These are phyloP conservation scores for Blastosporella zonata DNA, from an alignment of 1,284 basidiomycete species.

Conservation along the genomic window DNA sequence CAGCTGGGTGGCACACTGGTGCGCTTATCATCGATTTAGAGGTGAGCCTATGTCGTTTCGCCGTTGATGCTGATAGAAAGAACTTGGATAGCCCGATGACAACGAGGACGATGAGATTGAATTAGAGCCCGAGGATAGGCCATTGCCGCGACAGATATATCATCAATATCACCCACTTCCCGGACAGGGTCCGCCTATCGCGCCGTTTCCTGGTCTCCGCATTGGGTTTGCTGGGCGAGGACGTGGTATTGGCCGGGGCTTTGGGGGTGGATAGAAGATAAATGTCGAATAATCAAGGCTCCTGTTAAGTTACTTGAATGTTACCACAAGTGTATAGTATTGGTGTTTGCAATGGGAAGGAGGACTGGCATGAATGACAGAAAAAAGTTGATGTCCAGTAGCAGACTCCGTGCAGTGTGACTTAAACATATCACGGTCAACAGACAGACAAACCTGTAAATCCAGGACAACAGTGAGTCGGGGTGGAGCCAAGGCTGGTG, in stretches of 20 bases:
- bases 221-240: slow-evolving; percentile 21
- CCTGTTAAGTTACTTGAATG: not conserved
- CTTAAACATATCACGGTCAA: too few relatives aligned
- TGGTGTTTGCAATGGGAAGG: too few relatives aligned
- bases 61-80: not conserved
- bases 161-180: slow-evolving; percentile 11
- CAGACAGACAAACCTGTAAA: too few relatives aligned
- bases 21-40: slow-evolving; percentile 81
- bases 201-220: slow-evolving; percentile 30
- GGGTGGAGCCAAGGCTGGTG: too few relatives aligned
- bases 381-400: too few relatives aligned
- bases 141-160: slow-evolving; percentile 9
- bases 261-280: not conserved
- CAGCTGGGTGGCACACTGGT: slow-evolving; percentile 86
- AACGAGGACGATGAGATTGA: slow-evolving; percentile 12
- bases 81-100: slow-evolving; percentile 15
- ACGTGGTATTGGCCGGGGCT: not conserved
- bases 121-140: slow-evolving; percentile 15
- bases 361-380: too few relatives aligned
- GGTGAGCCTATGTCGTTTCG: slow-evolving; percentile 31
- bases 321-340: not conserved
- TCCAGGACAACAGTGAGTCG: too few relatives aligned
- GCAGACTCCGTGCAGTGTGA: too few relatives aligned
- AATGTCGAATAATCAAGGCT: not conserved
- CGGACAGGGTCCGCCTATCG: slow-evolving; percentile 24